phyloP scores from a whole-genome alignment of 148 eudicot species.

The Silene conica region DNA sequence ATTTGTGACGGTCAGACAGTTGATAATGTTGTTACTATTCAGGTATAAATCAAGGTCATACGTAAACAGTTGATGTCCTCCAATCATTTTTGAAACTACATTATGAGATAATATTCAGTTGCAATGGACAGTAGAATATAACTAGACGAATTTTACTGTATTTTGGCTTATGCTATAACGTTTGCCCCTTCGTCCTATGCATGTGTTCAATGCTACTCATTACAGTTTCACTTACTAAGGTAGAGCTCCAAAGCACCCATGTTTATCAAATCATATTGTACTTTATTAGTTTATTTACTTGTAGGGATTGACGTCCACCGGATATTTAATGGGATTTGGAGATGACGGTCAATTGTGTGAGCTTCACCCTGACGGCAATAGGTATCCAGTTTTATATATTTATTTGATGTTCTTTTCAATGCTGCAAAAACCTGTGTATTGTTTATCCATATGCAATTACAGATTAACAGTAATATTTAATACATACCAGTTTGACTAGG shows the following conservation, averaged over 20 bases:
- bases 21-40: slow-evolving; percentile 70
- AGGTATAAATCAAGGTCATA: slow-evolving; percentile 41
- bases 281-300: not conserved
- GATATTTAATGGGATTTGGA: slow-evolving; percentile 60
- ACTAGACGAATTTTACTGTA: not conserved
- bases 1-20: slow-evolving; percentile 42
- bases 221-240: not conserved
- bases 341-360: slow-evolving; percentile 72
- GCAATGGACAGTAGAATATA: not conserved
- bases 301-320: slow-evolving; percentile 77
- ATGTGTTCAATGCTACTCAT: not conserved
- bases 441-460: not conserved
- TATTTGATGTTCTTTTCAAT: not conserved
- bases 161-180: not conserved
- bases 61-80: slow-evolving; percentile 2
- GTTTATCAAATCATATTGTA: not conserved
- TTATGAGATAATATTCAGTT: not conserved
- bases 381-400: slow-evolving; percentile 32
- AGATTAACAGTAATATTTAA: not conserved
- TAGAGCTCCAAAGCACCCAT: not conserved
- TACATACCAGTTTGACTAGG: not conserved
- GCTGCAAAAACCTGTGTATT: not conserved
- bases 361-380: slow-evolving; percentile 95
- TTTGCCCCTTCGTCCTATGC: not conserved
- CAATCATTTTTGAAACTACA: slow-evolving; percentile 4